Evolutionary conservation across 352 stramenopile species (phyloP).

Genomic region (Phytophthora aleatoria): DNA sequence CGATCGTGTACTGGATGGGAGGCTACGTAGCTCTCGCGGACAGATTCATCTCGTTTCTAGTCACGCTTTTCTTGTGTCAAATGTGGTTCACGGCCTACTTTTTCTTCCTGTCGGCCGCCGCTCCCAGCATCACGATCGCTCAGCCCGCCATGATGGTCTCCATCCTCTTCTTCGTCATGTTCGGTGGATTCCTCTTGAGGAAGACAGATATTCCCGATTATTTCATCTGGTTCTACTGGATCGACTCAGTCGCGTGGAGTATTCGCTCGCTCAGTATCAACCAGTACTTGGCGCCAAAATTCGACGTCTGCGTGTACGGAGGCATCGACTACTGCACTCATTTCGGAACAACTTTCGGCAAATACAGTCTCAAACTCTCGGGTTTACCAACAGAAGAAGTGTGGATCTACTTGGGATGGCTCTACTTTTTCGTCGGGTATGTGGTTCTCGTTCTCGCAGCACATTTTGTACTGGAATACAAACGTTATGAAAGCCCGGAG

Average conservation of each 20-base stretch:
- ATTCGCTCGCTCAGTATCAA: conserved; percentile 69
- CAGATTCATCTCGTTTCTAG: conserved; percentile 63
- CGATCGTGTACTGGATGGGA: conserved; percentile 90
- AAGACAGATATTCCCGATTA: conserved; percentile 63
- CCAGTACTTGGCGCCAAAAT: conserved; percentile 55
- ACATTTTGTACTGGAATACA: conserved; percentile 54
- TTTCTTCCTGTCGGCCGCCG: conserved; percentile 56
- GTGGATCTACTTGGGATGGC: conserved; percentile 68
- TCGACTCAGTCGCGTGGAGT: conserved; percentile 73
- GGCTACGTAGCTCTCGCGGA: conserved; percentile 59
- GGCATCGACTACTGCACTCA: conserved; percentile 58
- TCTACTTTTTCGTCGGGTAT: conserved; percentile 57
- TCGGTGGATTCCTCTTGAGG: conserved; percentile 60
- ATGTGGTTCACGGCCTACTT: conserved; percentile 75
- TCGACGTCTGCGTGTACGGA: conserved; percentile 50
- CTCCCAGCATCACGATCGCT: conserved; percentile 57
- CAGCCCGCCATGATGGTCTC: conserved; percentile 65
- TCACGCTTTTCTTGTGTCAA: conserved; percentile 72
- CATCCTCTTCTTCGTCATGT: conserved; percentile 47
- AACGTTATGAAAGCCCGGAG: conserved; percentile 53
- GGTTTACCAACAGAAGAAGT: conserved; percentile 46
- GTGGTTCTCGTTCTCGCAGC: conserved; percentile 47
- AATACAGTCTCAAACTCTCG: conserved; percentile 58
- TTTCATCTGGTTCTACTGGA: conserved; percentile 83
- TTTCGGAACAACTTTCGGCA: conserved; percentile 40